A percentile compares a stretch with the other conserved stretches of the same genome.
These are phyloP conservation scores for Cucumis cinereus DNA, from an alignment of 306 rosid genomes.

Conservation along the genomic window DNA sequence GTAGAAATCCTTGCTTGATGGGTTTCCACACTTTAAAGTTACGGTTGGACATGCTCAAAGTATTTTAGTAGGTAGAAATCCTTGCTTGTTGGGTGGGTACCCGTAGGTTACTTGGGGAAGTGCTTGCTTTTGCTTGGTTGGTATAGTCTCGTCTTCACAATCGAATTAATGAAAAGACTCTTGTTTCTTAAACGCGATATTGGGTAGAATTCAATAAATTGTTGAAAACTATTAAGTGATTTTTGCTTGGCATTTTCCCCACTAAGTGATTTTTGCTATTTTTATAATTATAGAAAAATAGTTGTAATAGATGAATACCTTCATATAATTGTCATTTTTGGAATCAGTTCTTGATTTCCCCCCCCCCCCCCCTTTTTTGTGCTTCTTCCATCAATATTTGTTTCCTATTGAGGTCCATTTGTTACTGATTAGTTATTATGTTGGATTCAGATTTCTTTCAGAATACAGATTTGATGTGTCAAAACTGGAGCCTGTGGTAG, in stretches of 20 bases:
- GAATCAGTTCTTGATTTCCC: neutral
- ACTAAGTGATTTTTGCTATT: neutral
- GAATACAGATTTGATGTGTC: constrained; percentile 81
- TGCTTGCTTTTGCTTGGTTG: too few species aligned
- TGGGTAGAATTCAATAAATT: too few species aligned
- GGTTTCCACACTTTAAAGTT: neutral
- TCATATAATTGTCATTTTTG: too few species aligned
- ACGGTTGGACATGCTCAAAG: neutral
- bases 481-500: constrained; percentile 81
- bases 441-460: constrained; percentile 46
- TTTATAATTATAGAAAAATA: neutral
- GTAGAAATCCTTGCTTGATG: neutral
- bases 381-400: neutral
- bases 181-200: too few species aligned
- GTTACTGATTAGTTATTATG: neutral
- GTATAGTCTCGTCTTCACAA: too few species aligned
- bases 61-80: too few species aligned
- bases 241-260: too few species aligned
- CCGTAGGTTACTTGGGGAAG: too few species aligned
- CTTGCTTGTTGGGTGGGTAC: too few species aligned
- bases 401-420: neutral
- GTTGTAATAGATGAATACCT: too few species aligned
- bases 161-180: too few species aligned
- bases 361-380: neutral
- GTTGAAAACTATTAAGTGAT: too few species aligned